Conservation (phyloP, 1,139 yeast genomes). For the Lodderomyces beijingensis region DNA sequence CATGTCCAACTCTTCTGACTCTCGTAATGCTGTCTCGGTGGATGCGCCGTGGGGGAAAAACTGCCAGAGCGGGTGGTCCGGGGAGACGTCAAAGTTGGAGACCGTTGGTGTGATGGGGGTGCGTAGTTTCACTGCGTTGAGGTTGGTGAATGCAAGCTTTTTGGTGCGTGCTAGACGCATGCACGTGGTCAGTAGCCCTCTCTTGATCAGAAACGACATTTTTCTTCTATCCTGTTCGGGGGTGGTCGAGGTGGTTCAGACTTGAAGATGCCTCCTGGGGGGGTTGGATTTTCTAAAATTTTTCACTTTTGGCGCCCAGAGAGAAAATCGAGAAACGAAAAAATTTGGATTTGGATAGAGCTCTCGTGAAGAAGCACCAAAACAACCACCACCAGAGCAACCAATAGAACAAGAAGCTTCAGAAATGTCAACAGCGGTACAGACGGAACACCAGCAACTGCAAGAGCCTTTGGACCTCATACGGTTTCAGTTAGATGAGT, state of each 20-base stretch:
- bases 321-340: conserved; percentile 3
- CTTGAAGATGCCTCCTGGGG: no score
- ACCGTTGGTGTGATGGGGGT: conserved; percentile 87
- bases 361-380: no score
- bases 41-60: conserved; percentile 62
- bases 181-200: conserved; percentile 19
- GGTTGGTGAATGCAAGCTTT: conserved; percentile 9
- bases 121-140: conserved; percentile 46
- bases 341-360: no score
- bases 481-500: conserved; percentile 82
- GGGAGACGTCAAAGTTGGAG: conserved; percentile 65
- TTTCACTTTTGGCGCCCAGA: no score
- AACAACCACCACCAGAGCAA: no score
- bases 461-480: conserved; percentile 81
- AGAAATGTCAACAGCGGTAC: conserved; percentile 35
- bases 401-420: no score
- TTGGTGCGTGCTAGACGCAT: conserved; percentile 5
- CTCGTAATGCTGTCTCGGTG: conserved; percentile 53
- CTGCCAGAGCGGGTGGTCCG: conserved; percentile 94
- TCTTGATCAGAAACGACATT: conserved; percentile 7
- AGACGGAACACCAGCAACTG: conserved; percentile 31
- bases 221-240: no score
- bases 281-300: no score
- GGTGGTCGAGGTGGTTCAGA: no score
- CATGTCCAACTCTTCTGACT: conserved; percentile 47